A percentile compares a stretch with the other conserved stretches of the same genome.
Evolutionary conservation across 495 filamentous ascomycete species (phyloP).

Genomic region (Tuber borchii): DNA sequence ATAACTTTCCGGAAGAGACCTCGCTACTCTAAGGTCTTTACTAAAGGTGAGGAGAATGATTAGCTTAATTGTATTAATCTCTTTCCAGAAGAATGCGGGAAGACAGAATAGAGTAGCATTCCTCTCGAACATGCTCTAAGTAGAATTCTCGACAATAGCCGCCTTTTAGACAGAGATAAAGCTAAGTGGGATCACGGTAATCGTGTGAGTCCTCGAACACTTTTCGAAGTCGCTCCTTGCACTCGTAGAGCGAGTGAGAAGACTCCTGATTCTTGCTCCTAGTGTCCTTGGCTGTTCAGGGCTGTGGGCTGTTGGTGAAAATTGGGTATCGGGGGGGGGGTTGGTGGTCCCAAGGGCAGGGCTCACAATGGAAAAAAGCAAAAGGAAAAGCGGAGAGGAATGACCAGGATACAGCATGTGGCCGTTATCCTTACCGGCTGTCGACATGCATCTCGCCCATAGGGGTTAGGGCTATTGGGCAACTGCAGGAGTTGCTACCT

Average conservation of each 20-base stretch:
- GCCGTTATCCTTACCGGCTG: too few species aligned
- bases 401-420: too few species aligned
- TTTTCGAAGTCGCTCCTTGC: conserved; percentile 15
- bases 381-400: too few species aligned
- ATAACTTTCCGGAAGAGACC: conserved; percentile 73
- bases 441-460: too few species aligned
- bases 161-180: neutral
- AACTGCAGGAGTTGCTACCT: neutral
- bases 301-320: neutral
- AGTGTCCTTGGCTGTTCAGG: neutral
- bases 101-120: neutral
- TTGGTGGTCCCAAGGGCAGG: too few species aligned
- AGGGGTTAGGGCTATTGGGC: too few species aligned
- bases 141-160: neutral
- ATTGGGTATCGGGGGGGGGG: neutral
- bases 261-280: conserved; percentile 27
- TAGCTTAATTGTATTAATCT: neutral
- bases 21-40: conserved; percentile 59
- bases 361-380: too few species aligned
- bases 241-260: conserved; percentile 24
- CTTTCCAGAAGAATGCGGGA: neutral
- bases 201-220: conserved; percentile 31
- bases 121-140: neutral
- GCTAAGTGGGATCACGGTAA: neutral
- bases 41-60: conserved; percentile 5